Base-by-base conservation (phyloP, 306 rosid species). In the Vigna angularis region DNA sequence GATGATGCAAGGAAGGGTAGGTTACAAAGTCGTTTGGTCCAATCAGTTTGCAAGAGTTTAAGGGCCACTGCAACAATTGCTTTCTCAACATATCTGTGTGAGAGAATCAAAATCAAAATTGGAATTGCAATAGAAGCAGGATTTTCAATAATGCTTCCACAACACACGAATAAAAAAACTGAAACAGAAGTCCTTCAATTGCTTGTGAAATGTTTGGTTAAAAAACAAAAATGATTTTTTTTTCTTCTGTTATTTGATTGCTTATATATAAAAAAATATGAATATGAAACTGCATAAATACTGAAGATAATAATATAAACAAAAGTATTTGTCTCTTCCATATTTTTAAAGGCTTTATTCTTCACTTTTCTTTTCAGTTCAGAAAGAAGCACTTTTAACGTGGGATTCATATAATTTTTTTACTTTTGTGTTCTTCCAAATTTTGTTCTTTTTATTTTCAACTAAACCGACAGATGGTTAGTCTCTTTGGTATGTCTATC, bases 111-210 rank as follows among this genome's bases (percentile, higher is more conserved):
- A 76, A 80, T 89, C 85, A 78, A 80, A 40, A 40, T 40, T 8
- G 45, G 45, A 84, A 86, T 84, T 86, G 85, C 85, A 79, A 84
- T 28, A 73, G 76, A 80, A 57, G 66, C 47, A 79, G 83, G 79
- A 84, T 86, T 82, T 85, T 73, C 79, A 36, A 80, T 36, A 66
- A 30, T 70, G 62, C 45, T 26, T 64, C 11, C 70, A 45, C 50
- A 45, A 5, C 78, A 61, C 17, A 34, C 34, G 53, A 4, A 34
- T 0, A 5, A 34, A 32, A 5, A 34, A 5, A 34, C 7, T 34
- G 38, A 34, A 76, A 48, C 78, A 66, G 72, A 80, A 66, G 73
- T 30, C 73, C 71, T 50, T 45, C 2, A 9, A 42, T 42, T 2
- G 2, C 47, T 9, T 72, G 9, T 72, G 71, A 6, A 0, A 17